Percentiles rank a stretch among this genome's conserved stretches.
Conservation (phyloP, 768 basidiomycete species). For the Mycena rosella region DNA sequence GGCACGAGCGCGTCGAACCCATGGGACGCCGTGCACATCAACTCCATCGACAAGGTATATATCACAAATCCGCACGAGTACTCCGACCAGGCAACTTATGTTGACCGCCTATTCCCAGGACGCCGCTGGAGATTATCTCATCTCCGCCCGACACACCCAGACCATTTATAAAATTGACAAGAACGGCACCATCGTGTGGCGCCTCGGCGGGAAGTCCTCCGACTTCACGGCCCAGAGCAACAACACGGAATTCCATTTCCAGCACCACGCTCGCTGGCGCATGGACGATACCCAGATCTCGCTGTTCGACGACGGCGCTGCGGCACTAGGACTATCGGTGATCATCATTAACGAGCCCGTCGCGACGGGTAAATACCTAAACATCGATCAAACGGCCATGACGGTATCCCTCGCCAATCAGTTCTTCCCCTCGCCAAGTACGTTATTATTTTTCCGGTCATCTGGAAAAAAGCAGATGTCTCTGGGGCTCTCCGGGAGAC, state of each 20-base stretch:
- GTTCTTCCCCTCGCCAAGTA: slow-evolving; percentile 24
- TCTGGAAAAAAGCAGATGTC: no score
- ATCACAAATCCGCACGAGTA: no score
- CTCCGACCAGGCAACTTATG: no score
- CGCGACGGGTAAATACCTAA: slow-evolving; percentile 28
- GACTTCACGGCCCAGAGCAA: slow-evolving; percentile 30
- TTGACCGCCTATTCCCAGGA: slow-evolving; percentile 6
- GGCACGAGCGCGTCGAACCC: neutral
- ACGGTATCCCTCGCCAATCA: slow-evolving; percentile 20
- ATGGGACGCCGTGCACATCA: slow-evolving; percentile 29
- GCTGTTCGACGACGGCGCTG: slow-evolving; percentile 32
- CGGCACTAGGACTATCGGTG: neutral
- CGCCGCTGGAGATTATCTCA: slow-evolving; percentile 35
- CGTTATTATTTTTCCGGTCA: no score
- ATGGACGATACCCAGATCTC: slow-evolving; percentile 23
- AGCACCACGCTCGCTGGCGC: slow-evolving; percentile 38
- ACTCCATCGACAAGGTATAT: slow-evolving; percentile 30
- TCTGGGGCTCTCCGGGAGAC: no score
- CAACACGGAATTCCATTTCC: slow-evolving; percentile 34
- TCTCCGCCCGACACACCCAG: slow-evolving; percentile 35
- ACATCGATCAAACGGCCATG: slow-evolving; percentile 23
- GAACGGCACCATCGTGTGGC: slow-evolving; percentile 38
- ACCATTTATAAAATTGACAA: slow-evolving; percentile 35
- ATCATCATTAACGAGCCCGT: slow-evolving; percentile 16
- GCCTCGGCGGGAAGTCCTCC: slow-evolving; percentile 34